These are phyloP conservation scores for Colletotrichum sp. DNA, from an alignment of 2,329 filamentous ascomycete genomes.

Conservation along the genomic window DNA sequence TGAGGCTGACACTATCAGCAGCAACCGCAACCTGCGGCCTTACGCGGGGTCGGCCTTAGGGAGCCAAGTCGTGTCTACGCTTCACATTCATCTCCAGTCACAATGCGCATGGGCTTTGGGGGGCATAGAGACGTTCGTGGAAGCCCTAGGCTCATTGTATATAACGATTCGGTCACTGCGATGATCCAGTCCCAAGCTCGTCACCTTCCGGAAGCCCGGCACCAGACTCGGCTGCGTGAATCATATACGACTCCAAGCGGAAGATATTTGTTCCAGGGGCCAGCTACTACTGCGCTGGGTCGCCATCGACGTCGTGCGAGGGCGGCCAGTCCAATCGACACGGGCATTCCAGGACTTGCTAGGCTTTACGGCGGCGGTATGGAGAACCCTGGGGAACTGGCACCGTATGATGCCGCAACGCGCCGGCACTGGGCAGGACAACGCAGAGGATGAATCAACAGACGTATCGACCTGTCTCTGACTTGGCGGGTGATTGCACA, in stretches of 20 bases:
- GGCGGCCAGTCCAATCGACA: constrained; percentile 39
- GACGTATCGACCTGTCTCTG: not conserved
- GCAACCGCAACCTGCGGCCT: not conserved
- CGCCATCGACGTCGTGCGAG: constrained; percentile 21
- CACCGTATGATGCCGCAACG: not conserved
- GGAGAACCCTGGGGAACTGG: constrained; percentile 50
- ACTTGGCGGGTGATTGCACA: not conserved
- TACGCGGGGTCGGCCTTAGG: not conserved
- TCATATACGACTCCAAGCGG: constrained; percentile 48
- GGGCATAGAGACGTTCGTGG: not conserved
- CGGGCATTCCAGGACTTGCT: constrained; percentile 47
- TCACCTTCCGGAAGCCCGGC: constrained; percentile 53
- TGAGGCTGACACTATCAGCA: not conserved
- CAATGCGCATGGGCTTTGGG: not conserved
- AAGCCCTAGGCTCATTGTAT: constrained; percentile 41
- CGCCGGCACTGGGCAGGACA: not conserved
- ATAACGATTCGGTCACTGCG: constrained; percentile 50
- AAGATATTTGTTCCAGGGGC: not conserved
- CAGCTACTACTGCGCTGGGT: not conserved
- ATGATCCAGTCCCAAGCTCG: constrained; percentile 54
- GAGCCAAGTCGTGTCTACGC: not conserved
- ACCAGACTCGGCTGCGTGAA: constrained; percentile 46
- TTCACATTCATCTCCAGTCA: not conserved
- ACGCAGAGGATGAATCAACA: not conserved
- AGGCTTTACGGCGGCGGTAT: constrained; percentile 54